phyloP scores from a whole-genome alignment of 2,329 filamentous ascomycete species.

The Beauveria rudraprayagi region DNA sequence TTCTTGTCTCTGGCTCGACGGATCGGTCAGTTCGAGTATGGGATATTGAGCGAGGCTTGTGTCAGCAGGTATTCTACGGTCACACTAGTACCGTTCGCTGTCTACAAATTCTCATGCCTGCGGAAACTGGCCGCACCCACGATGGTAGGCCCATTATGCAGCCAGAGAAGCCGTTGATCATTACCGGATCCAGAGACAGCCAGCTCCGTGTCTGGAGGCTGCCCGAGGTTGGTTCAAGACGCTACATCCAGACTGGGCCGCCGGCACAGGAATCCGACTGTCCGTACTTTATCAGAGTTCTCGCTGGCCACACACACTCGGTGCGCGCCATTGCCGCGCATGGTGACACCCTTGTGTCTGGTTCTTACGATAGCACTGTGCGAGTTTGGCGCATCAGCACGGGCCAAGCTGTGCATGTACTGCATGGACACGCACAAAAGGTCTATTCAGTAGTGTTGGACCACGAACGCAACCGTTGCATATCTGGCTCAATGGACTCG shows the following conservation, averaged over 20 bases:
- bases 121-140: slow-evolving; percentile 61
- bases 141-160: slow-evolving; percentile 76
- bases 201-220: slow-evolving; percentile 92
- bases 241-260: slow-evolving; percentile 71
- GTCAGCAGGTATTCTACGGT: slow-evolving; percentile 92
- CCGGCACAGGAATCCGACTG: slow-evolving; percentile 71
- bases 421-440: slow-evolving; percentile 83
- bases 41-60: slow-evolving; percentile 90
- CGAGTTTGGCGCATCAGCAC: slow-evolving; percentile 97
- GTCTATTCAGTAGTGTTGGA: slow-evolving; percentile 97
- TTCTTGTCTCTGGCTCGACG: slow-evolving; percentile 89
- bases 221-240: slow-evolving; percentile 67
- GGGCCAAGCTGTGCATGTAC: slow-evolving; percentile 74
- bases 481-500: slow-evolving; percentile 97
- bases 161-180: slow-evolving; percentile 91
- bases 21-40: slow-evolving; percentile 98
- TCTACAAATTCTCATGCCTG: slow-evolving; percentile 86
- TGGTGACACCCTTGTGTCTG: slow-evolving; percentile 91
- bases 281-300: slow-evolving; percentile 84
- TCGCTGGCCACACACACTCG: slow-evolving; percentile 83
- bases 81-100: slow-evolving; percentile 97
- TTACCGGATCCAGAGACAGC: slow-evolving; percentile 92
- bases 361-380: slow-evolving; percentile 92
- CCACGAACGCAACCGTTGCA: slow-evolving; percentile 84
- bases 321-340: slow-evolving; percentile 93